Base-by-base conservation (phyloP, 306 rosid genomes). In the Rosa persica region DNA sequence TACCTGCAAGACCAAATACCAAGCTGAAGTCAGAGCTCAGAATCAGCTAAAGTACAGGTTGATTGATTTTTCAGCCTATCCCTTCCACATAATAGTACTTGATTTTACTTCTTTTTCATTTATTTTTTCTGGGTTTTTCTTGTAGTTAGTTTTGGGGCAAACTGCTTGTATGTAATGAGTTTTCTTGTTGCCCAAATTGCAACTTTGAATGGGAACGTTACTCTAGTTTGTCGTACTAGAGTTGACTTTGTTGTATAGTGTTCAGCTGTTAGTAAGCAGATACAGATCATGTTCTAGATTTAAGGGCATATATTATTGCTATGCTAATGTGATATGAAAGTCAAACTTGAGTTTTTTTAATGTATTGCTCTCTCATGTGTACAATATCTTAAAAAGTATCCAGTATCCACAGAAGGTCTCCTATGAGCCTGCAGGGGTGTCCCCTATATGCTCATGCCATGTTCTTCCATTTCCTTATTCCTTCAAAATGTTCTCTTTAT, bases 1-100 rank as follows among this genome's bases (percentile, higher is more conserved):
- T 75, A 95, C 98, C 25, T 95, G 98, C 81, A 95, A 95, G 84
- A 88, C 98, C 73, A 95, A 95, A 64, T 95, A 90, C 81, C 98
- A 95, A 89, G 98, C 98, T 73, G 98, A 95, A 87, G 93, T 88
- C 70, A 90, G 89, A 83, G 86, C 91, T 86, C 84, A 77, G 5
- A 86, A 88, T 73, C 91, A 88, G 39, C 88, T 87, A 25, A 95
- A 93, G 81, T 95, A 92, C 86, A 95, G 92, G 98, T 95, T 70
- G 23, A 8, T 10, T 48, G 4, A 2, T 72, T 3, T 67, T 61
- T 16, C 20, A 13, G 34, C 9, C 70, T 70, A 16, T 71, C 23
- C 30, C 36, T 54, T 76, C 81, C 64, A 34, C 72, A 43, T 51
- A 73, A n/a, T 49, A 76, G 42, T 46, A 19, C 51, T 78, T 69